phyloP scores from a whole-genome alignment of 495 filamentous ascomycete genomes.

The Glonium stellatum region DNA sequence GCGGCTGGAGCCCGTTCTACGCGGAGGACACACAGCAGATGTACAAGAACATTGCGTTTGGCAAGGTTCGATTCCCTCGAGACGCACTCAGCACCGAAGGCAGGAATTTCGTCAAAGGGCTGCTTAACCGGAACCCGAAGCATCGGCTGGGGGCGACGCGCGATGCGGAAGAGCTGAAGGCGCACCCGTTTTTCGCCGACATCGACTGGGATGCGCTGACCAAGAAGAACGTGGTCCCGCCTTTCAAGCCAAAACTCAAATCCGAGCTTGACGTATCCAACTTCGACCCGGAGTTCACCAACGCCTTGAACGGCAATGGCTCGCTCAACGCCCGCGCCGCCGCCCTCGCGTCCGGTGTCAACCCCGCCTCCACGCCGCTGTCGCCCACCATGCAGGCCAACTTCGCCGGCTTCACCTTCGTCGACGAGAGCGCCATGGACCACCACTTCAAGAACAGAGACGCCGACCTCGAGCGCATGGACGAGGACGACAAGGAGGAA shows the following conservation, averaged over 20 bases:
- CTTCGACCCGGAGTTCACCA: conserved; percentile 98
- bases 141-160: conserved; percentile 85
- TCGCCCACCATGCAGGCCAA: conserved; percentile 95
- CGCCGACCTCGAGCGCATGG: conserved; percentile 58
- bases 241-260: conserved; percentile 95
- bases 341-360: conserved; percentile 64
- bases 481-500: conserved; percentile 50
- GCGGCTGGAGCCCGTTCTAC: conserved; percentile 98
- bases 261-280: conserved; percentile 93
- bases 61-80: conserved; percentile 92
- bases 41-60: conserved; percentile 99
- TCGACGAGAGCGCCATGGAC: conserved; percentile 93
- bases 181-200: conserved; percentile 88
- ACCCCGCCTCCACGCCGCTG: conserved; percentile 79
- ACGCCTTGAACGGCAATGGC: conserved; percentile 64
- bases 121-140: conserved; percentile 94
- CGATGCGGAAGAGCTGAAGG: conserved; percentile 91
- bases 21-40: conserved; percentile 99
- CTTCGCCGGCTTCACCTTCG: conserved; percentile 96
- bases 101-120: conserved; percentile 93
- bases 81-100: conserved; percentile 92
- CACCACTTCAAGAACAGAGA: conserved; percentile 63
- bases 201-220: conserved; percentile 82
- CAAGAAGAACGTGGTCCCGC: conserved; percentile 89
- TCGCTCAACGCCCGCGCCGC: conserved; percentile 85